phyloP scores from a whole-genome alignment of 2,329 filamentous ascomycete species.

The Ceratocystis lukuohia region DNA sequence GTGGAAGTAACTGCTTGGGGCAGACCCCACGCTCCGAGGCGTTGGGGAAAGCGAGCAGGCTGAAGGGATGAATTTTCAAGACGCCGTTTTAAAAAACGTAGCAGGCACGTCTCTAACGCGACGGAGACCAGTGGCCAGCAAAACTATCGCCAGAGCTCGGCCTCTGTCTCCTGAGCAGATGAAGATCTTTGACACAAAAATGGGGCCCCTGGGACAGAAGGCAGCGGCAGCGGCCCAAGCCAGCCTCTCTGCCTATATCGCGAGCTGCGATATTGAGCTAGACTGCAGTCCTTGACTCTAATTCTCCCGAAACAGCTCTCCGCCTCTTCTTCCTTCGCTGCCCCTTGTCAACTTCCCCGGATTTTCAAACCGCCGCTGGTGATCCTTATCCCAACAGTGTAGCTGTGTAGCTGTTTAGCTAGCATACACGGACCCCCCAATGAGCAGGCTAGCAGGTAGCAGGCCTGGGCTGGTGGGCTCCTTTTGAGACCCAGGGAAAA shows the following conservation, averaged over 20 bases:
- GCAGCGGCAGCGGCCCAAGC: neutral
- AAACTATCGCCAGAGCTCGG: neutral
- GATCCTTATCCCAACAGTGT: neutral
- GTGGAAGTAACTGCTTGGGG: too few species aligned
- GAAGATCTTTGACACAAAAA: too few species aligned
- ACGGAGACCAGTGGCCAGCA: neutral
- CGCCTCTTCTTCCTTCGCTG: neutral
- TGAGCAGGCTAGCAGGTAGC: neutral
- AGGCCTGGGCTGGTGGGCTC: neutral
- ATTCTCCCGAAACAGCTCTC: neutral
- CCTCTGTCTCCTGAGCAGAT: too few species aligned
- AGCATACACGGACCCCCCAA: neutral
- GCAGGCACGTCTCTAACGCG: neutral
- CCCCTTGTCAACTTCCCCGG: conserved; percentile 9
- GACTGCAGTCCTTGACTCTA: neutral
- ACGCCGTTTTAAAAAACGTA: neutral
- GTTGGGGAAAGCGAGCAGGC: neutral
- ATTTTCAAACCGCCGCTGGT: neutral
- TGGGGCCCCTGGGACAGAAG: too few species aligned
- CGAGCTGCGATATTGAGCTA: neutral
- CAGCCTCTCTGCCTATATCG: neutral
- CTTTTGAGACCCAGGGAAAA: too few species aligned
- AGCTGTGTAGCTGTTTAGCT: neutral
- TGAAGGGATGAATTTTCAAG: neutral
- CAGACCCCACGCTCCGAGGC: neutral